Conservation (phyloP, 345 rosid genomes). For the Arabidopsis thaliana region TAIR10.1 NC_003075.7:6117001-6117500, state of each 20-base stretch:
- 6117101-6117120: conserved; percentile 79
- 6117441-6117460: conserved; percentile 53
- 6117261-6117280: conserved; percentile 54
- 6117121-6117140: conserved; percentile 49
- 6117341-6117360: conserved; percentile 73
- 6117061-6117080: conserved; percentile 63
- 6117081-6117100: conserved; percentile 59
- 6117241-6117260: conserved; percentile 45
- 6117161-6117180: conserved; percentile 84
- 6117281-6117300: conserved; percentile 19
- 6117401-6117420: conserved; percentile 68
- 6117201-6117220: conserved; percentile 83
- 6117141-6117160: conserved; percentile 53
- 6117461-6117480: conserved; percentile 42
- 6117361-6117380: conserved; percentile 63
- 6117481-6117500: conserved; percentile 50
- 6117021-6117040: conserved; percentile 71
- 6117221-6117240: conserved; percentile 38
- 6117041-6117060: conserved; percentile 58
- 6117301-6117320: conserved; percentile 47
- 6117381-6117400: conserved; percentile 35
- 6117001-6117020: conserved; percentile 51
- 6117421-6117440: conserved; percentile 59
- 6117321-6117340: conserved; percentile 57
- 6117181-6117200: conserved; percentile 59